A percentile compares a stretch with the other conserved stretches of the same genome.
These are phyloP conservation scores for Lactarius sp. DNA, from an alignment of 768 basidiomycete species.

Conservation along the genomic window DNA sequence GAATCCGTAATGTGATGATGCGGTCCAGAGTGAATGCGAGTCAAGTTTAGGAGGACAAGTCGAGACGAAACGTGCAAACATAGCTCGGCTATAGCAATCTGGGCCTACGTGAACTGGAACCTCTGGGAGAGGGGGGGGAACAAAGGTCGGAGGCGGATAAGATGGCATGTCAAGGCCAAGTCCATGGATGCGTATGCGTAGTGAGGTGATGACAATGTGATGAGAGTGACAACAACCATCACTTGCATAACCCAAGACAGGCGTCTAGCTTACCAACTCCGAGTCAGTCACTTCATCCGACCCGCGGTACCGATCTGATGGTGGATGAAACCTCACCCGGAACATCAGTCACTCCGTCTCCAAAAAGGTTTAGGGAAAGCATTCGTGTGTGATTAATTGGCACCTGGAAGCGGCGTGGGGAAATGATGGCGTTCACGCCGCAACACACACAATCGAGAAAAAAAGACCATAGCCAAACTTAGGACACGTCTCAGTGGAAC, in stretches of 20 bases:
- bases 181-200: not conserved
- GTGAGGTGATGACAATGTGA: not conserved
- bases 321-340: not conserved
- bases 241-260: not conserved
- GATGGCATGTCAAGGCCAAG: not conserved
- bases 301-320: constrained; percentile 4
- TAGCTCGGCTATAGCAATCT: not conserved
- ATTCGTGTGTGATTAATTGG: not conserved
- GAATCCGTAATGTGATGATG: not conserved
- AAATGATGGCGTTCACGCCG: not conserved
- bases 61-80: not conserved
- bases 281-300: not conserved
- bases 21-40: not conserved
- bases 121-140: not conserved
- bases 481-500: not conserved
- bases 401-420: not conserved
- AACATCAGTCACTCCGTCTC: not conserved
- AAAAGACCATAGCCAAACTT: not conserved
- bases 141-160: not conserved
- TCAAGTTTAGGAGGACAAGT: not conserved
- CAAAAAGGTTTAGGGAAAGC: not conserved
- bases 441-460: not conserved
- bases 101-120: not conserved
- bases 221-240: not conserved
- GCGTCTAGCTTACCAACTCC: not conserved